These are phyloP conservation scores for Salvia splendens DNA, from an alignment of 257 asterid genomes.

Conservation along the genomic window DNA sequence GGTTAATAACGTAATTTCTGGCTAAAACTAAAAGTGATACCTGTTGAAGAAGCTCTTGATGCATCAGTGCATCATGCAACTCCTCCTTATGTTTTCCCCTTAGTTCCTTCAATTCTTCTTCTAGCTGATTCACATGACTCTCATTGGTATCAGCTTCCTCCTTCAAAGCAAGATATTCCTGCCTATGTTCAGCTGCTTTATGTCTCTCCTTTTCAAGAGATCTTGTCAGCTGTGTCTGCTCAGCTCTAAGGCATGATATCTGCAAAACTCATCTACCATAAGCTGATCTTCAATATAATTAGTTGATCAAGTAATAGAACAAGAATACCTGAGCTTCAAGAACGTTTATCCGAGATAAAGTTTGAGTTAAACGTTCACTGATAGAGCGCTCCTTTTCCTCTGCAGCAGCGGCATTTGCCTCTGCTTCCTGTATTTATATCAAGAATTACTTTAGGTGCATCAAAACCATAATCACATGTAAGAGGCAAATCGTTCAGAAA, in stretches of 20 bases:
- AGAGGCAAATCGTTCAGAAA: slow-evolving; percentile 37
- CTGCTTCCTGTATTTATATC: slow-evolving; percentile 73
- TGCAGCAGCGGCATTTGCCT: slow-evolving; percentile 87
- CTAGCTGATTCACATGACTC: slow-evolving; percentile 75
- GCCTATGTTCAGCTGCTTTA: slow-evolving; percentile 84
- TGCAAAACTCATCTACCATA: slow-evolving; percentile 42
- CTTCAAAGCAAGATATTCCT: slow-evolving; percentile 89
- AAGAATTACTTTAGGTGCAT: slow-evolving; percentile 26
- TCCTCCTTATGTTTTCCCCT: slow-evolving; percentile 89
- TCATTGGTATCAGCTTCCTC: slow-evolving; percentile 94
- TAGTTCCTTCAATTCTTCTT: slow-evolving; percentile 76
- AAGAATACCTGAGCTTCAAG: slow-evolving; percentile 93
- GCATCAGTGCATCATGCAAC: slow-evolving; percentile 73
- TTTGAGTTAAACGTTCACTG: slow-evolving; percentile 91
- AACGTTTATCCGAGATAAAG: slow-evolving; percentile 91
- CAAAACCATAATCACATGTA: slow-evolving; percentile 19
- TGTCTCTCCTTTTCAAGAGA: slow-evolving; percentile 96
- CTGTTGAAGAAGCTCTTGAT: slow-evolving; percentile 90
- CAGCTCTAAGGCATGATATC: slow-evolving; percentile 98
- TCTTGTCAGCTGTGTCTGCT: slow-evolving; percentile 88
- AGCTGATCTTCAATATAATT: slow-evolving; percentile 38
- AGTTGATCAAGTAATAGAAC: slow-evolving; percentile 13
- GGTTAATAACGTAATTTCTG: background rate
- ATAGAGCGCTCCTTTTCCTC: slow-evolving; percentile 96
- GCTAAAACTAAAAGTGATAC: slow-evolving; percentile 40